Evolutionary conservation across 805 yeast species (phyloP), one percentile per base, ranked within the genome.

Genomic region (Teunomyces kruisii): DNA sequence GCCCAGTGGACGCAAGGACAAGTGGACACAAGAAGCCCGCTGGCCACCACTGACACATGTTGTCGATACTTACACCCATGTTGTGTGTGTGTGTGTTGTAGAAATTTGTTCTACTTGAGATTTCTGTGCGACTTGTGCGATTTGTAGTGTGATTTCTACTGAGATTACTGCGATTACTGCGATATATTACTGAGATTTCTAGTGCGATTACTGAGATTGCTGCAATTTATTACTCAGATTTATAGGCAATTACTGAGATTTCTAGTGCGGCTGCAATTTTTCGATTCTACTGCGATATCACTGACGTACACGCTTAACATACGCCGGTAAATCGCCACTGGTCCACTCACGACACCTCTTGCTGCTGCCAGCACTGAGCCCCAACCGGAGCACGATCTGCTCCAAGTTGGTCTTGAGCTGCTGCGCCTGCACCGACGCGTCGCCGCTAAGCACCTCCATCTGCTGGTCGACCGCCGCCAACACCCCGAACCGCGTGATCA

Each of bases 311-410:
- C 76, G 54, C 56, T 84, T 85, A 28, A 71, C 57, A n/a, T 71
- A 61, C 35, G 64, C 62, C 0, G 58, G 65, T 4, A 75, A 50
- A 54, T 84, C 88, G 12, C 67, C 77, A 36, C 65, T 68, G 3
- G 81, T 68, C 91, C 92, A 86, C 2, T 81, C 83, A 24, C 68
- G 54, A 1, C 81, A 57, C 61, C 91, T 76, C 55, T 85, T 84
- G 44, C 75, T 78, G 1, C 53, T 41, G 1, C 58, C 60, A 3
- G 71, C 67, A 10, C 74, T 58, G 12, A 78, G 43, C 1, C 70
- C 72, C 30, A 75, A 64, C 44, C 80, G 75, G 3, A 76, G 40
- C 2, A 73, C 64, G 8, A 82, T 54, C 51, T 80, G 78, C 47
- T 75, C 72, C 40, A 76, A 52, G 46, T 75, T 72, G 41, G 80